Evolutionary conservation across 257 asterid species (phyloP).

Genomic region (Avicennia marina): DNA sequence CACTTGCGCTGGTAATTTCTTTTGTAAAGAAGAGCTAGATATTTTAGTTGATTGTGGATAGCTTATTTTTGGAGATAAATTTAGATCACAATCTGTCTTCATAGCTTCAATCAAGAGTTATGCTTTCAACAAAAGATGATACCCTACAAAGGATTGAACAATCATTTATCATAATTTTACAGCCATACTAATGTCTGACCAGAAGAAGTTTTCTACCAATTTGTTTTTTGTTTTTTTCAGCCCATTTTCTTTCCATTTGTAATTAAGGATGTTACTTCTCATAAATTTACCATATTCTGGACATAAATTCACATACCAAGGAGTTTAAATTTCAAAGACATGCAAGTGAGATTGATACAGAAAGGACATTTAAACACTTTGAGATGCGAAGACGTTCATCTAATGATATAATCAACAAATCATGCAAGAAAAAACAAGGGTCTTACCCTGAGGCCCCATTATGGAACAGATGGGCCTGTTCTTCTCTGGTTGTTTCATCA

Average conservation of each 20-base stretch:
- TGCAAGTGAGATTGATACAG: background rate
- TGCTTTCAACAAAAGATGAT: background rate
- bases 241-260: too few relatives aligned
- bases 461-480: constrained; percentile 74
- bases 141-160: background rate
- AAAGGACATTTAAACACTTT: background rate
- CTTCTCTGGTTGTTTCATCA: constrained; percentile 95
- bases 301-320: constrained; percentile 2
- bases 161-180: constrained; percentile 4
- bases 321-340: background rate
- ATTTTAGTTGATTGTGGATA: background rate
- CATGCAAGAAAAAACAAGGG: background rate
- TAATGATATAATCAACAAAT: background rate
- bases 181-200: background rate
- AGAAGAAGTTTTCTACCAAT: background rate
- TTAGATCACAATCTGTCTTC: background rate
- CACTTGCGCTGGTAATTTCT: constrained; percentile 6
- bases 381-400: too few relatives aligned
- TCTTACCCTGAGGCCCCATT: constrained; percentile 75
- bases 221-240: background rate
- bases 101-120: constrained; percentile 6
- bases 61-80: constrained; percentile 2
- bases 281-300: constrained; percentile 5
- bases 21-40: background rate
- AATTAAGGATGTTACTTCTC: too few relatives aligned